phyloP scores from a whole-genome alignment of 2,329 filamentous ascomycete genomes.

The Hymenoscyphus occultus region DNA sequence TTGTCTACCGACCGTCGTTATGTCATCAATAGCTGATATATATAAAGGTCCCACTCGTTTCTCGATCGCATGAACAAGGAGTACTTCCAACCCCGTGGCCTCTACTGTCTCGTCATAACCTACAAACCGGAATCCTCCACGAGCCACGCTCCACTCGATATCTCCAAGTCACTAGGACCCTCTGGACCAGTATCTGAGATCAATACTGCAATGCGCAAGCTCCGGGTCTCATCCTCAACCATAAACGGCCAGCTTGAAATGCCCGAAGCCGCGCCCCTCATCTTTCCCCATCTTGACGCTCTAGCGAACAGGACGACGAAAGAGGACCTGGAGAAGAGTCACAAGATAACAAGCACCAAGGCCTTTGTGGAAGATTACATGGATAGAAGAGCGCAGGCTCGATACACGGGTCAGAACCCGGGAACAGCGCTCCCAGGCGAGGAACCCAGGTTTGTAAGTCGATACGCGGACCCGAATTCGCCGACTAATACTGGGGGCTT shows the following conservation, averaged over 20 bases:
- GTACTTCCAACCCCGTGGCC: conserved; percentile 54
- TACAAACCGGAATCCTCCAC: conserved; percentile 44
- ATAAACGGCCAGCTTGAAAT: conserved; percentile 40
- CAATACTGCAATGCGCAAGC: conserved; percentile 12
- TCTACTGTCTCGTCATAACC: conserved; percentile 54
- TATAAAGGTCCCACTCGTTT: conserved; percentile 45
- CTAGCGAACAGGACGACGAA: conserved; percentile 28
- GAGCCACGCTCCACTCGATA: conserved; percentile 31
- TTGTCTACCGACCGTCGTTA: background rate
- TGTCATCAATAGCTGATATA: background rate
- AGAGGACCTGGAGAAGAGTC: conserved; percentile 30
- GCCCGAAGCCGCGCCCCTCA: conserved; percentile 40
- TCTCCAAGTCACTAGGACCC: conserved; percentile 26
- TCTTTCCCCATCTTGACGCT: conserved; percentile 40
- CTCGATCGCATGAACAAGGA: conserved; percentile 54
- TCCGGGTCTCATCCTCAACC: conserved; percentile 38
- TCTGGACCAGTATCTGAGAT: background rate
- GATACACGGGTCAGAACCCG: conserved; percentile 40
- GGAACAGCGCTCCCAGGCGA: conserved; percentile 38
- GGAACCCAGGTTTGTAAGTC: conserved; percentile 42
- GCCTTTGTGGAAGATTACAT: conserved; percentile 36
- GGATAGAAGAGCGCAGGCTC: conserved; percentile 26
- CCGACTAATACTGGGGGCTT: conserved; percentile 48
- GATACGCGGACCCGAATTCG: conserved; percentile 51
- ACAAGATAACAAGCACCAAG: conserved; percentile 37